These are phyloP conservation scores for Amniculicola lignicola DNA, from an alignment of 495 filamentous ascomycete genomes.

Conservation along the genomic window DNA sequence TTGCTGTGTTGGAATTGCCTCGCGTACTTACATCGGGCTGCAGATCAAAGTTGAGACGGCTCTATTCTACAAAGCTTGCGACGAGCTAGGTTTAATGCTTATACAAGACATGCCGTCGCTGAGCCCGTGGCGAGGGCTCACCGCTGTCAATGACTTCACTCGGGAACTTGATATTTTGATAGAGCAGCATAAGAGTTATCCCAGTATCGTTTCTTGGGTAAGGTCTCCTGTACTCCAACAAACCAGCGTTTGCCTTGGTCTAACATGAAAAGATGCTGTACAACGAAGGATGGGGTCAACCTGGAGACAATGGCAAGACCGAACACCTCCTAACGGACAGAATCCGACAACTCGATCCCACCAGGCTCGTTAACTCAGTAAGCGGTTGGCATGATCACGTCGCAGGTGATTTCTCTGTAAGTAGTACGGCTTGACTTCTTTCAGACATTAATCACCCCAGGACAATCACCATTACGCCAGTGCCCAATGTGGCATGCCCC, in stretches of 20 bases:
- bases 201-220: conserved; percentile 56
- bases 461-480: conserved; percentile 72
- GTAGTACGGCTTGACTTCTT: not conserved
- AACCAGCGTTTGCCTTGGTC: too few relatives aligned
- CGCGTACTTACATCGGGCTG: conserved; percentile 2
- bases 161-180: conserved; percentile 61
- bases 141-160: conserved; percentile 57
- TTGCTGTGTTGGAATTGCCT: not conserved
- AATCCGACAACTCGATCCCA: conserved; percentile 57
- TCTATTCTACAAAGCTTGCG: conserved; percentile 65
- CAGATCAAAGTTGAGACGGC: conserved; percentile 69
- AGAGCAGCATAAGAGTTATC: conserved; percentile 59
- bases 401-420: conserved; percentile 55
- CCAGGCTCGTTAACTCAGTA: conserved; percentile 56
- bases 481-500: conserved; percentile 66
- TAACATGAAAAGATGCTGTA: conserved; percentile 59
- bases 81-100: conserved; percentile 60
- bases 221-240: not conserved
- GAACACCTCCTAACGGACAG: conserved; percentile 55
- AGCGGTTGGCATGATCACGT: conserved; percentile 63
- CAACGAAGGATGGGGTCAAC: conserved; percentile 70
- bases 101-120: conserved; percentile 69
- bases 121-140: conserved; percentile 34
- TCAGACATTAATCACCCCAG: conserved; percentile 32
- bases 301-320: conserved; percentile 45